Percentiles rank a stretch among this genome's conserved stretches.
phyloP scores from a whole-genome alignment of 768 basidiomycete genomes.

The Lentinula lateritia region DNA sequence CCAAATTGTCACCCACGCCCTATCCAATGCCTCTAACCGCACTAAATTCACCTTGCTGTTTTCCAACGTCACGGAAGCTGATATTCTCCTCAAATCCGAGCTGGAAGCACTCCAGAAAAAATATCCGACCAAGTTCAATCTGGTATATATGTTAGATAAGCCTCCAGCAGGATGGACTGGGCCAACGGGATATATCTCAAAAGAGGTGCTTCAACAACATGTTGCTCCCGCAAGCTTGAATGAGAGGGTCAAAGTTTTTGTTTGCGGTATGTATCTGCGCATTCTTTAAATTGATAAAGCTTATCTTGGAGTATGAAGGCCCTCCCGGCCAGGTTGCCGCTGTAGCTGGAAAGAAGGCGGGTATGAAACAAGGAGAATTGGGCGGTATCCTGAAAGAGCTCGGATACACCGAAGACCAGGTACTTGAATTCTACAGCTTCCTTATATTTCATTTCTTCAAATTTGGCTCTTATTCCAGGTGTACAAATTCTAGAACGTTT shows the following conservation, averaged over 20 bases:
- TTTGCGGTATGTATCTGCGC: slow-evolving; percentile 59
- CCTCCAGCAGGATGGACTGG: slow-evolving; percentile 57
- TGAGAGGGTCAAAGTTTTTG: slow-evolving; percentile 82
- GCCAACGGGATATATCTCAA: slow-evolving; percentile 67
- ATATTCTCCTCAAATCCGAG: slow-evolving; percentile 83
- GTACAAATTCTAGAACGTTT: neutral
- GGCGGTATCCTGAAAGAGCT: slow-evolving; percentile 58
- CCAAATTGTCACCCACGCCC: slow-evolving; percentile 74
- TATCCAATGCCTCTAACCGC: slow-evolving; percentile 70
- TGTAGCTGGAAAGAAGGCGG: slow-evolving; percentile 84
- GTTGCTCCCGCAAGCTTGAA: slow-evolving; percentile 57
- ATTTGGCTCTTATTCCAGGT: neutral
- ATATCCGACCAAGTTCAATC: slow-evolving; percentile 66
- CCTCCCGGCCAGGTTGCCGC: slow-evolving; percentile 89
- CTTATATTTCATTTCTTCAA: neutral
- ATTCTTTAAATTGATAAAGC: neutral
- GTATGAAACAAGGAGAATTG: slow-evolving; percentile 80
- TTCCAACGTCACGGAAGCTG: slow-evolving; percentile 83
- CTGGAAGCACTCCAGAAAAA: slow-evolving; percentile 66
- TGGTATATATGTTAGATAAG: slow-evolving; percentile 86
- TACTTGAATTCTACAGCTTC: slow-evolving; percentile 19
- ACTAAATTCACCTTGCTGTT: slow-evolving; percentile 94
- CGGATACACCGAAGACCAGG: slow-evolving; percentile 86
- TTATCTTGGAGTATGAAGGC: slow-evolving; percentile 30
- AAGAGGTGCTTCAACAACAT: slow-evolving; percentile 69